Conservation (phyloP, 2,329 filamentous ascomycete genomes). For the Sphaerostilbella broomeana region DNA sequence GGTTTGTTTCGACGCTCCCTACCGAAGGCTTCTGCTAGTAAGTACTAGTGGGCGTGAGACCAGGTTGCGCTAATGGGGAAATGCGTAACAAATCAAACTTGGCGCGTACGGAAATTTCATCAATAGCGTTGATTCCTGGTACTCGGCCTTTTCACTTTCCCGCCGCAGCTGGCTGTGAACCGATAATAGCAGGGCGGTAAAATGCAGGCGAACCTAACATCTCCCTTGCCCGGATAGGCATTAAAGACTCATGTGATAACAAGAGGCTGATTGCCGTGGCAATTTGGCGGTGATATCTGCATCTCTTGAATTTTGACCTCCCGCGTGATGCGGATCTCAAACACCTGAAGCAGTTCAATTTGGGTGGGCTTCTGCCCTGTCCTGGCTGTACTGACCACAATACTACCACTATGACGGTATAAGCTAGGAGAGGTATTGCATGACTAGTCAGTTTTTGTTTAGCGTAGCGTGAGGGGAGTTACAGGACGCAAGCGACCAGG, state of each 20-base stretch:
- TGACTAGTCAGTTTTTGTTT: too few relatives aligned
- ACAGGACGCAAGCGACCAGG: too few relatives aligned
- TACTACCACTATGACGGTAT: too few relatives aligned
- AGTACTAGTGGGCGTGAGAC: too few relatives aligned
- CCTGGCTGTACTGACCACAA: too few relatives aligned
- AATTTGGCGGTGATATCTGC: constrained; percentile 10
- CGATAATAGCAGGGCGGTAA: background rate
- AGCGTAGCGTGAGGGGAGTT: too few relatives aligned
- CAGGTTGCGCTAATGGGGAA: constrained; percentile 1
- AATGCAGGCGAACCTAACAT: background rate
- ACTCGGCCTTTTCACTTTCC: background rate
- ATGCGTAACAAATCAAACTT: background rate
- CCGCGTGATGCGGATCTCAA: constrained; percentile 7
- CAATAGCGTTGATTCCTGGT: constrained; percentile 1
- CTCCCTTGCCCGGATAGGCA: constrained; percentile 3
- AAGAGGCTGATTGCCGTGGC: constrained; percentile 9
- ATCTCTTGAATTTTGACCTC: constrained; percentile 7
- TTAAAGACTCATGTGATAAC: constrained; percentile 13
- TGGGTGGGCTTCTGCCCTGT: too few relatives aligned
- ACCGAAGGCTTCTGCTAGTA: too few relatives aligned
- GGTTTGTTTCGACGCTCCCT: too few relatives aligned
- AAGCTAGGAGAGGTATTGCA: too few relatives aligned
- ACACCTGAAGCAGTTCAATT: too few relatives aligned
- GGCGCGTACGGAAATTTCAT: background rate
- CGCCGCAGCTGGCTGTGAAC: too few relatives aligned